phyloP scores from a whole-genome alignment of 371 early-diverging fungal genomes.

The Mortierella sp. region DNA sequence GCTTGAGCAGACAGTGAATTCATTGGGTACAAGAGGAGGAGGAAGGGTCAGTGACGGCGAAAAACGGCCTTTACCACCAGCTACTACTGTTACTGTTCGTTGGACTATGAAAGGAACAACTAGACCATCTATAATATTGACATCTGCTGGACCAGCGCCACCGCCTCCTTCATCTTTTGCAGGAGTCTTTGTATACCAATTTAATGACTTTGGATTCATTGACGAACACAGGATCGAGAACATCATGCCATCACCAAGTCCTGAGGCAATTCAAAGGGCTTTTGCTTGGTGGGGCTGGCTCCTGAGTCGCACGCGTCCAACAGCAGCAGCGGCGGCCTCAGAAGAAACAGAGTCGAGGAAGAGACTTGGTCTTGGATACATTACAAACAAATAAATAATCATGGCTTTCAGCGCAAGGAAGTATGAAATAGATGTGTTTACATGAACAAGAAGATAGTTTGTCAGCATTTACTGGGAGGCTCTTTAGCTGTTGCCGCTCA shows the following conservation, averaged over 20 bases:
- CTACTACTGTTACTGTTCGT: slow-evolving; percentile 58
- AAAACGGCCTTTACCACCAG: slow-evolving; percentile 6
- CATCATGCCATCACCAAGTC: slow-evolving; percentile 71
- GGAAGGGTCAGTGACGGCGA: neutral
- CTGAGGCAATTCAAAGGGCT: slow-evolving; percentile 60
- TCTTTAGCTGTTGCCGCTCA: too few species aligned
- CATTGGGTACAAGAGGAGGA: slow-evolving; percentile 4
- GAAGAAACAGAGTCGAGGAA: slow-evolving; percentile 19
- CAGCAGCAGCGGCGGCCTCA: slow-evolving; percentile 31
- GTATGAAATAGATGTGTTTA: too few species aligned
- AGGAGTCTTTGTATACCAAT: slow-evolving; percentile 68
- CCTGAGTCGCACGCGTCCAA: slow-evolving; percentile 40
- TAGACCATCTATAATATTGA: slow-evolving; percentile 55
- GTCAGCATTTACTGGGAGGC: too few species aligned
- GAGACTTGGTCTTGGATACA: slow-evolving; percentile 32
- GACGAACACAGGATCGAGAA: slow-evolving; percentile 71
- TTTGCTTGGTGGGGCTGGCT: slow-evolving; percentile 58
- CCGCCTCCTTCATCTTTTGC: slow-evolving; percentile 50
- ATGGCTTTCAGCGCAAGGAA: too few species aligned
- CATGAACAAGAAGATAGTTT: too few species aligned
- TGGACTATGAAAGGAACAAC: slow-evolving; percentile 68
- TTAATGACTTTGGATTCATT: slow-evolving; percentile 63
- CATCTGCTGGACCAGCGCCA: slow-evolving; percentile 42
- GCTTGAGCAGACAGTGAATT: slow-evolving; percentile 5
- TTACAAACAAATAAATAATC: slow-evolving; percentile 12